phyloP scores from a whole-genome alignment of 306 rosid genomes.

The Mucuna pruriens region DNA sequence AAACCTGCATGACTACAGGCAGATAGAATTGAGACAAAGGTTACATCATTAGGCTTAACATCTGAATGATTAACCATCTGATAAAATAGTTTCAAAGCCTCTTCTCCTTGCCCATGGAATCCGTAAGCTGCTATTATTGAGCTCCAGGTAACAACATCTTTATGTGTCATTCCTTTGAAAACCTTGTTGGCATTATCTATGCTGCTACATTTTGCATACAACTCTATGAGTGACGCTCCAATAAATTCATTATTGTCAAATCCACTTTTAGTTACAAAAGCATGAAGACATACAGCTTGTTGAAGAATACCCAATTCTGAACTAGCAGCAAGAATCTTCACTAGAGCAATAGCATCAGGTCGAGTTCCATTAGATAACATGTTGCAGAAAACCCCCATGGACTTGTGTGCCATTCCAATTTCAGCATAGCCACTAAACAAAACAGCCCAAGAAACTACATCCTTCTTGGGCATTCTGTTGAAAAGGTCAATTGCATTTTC shows the following conservation, averaged over 20 bases:
- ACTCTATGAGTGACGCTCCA: conserved; percentile 73
- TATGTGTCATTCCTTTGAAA: conserved; percentile 56
- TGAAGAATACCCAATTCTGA: conserved; percentile 69
- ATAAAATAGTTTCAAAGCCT: conserved; percentile 55
- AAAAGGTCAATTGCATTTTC: conserved; percentile 61
- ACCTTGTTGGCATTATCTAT: conserved; percentile 56
- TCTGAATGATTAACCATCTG: conserved; percentile 58
- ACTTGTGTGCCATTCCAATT: conserved; percentile 68
- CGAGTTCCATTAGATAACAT: conserved; percentile 58
- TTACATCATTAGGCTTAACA: conserved; percentile 60
- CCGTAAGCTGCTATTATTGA: conserved; percentile 85
- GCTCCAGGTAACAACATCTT: conserved; percentile 84
- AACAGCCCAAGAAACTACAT: conserved; percentile 80
- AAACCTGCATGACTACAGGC: conserved; percentile 91
- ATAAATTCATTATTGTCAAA: conserved; percentile 54
- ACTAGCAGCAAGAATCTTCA: conserved; percentile 73
- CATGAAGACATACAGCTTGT: conserved; percentile 71
- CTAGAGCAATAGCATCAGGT: conserved; percentile 77
- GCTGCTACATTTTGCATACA: conserved; percentile 79
- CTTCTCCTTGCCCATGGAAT: conserved; percentile 70
- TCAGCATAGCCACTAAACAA: conserved; percentile 69
- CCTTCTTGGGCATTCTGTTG: conserved; percentile 70
- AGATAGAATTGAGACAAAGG: conserved; percentile 72
- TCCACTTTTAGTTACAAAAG: conserved; percentile 52
- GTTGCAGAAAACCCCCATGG: conserved; percentile 56